Conservation (phyloP, 148 eudicot species). For the Limonium bicolor region DNA sequence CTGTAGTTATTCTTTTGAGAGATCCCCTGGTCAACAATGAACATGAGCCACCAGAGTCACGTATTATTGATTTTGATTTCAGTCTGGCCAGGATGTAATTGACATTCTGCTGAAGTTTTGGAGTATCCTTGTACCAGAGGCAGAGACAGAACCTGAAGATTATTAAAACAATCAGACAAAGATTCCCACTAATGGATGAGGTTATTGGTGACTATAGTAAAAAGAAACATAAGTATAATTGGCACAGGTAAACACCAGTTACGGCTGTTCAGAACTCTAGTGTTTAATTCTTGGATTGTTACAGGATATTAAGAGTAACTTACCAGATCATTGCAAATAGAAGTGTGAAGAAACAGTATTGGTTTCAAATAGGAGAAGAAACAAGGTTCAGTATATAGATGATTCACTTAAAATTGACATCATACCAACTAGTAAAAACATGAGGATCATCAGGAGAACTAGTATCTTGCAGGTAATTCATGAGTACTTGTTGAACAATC, state of each 20-base stretch:
- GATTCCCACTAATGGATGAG: too few species aligned
- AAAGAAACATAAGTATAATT: too few species aligned
- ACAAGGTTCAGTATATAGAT: neutral
- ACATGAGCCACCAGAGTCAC: slow-evolving; percentile 47
- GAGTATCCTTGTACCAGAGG: slow-evolving; percentile 92
- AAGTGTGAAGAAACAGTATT: neutral
- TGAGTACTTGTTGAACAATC: slow-evolving; percentile 82
- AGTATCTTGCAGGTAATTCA: slow-evolving; percentile 72
- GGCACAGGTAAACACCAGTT: too few species aligned
- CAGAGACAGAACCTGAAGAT: slow-evolving; percentile 83
- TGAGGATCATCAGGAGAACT: slow-evolving; percentile 67
- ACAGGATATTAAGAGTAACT: too few species aligned
- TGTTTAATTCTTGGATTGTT: too few species aligned
- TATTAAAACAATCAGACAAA: neutral
- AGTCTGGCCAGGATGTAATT: slow-evolving; percentile 52
- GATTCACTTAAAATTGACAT: slow-evolving; percentile 1
- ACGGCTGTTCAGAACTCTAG: too few species aligned
- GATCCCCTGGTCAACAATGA: slow-evolving; percentile 55
- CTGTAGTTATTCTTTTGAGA: slow-evolving; percentile 56
- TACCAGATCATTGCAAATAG: slow-evolving; percentile 1
- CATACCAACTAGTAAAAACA: slow-evolving; percentile 75
- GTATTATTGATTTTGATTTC: slow-evolving; percentile 57
- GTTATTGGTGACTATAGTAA: too few species aligned
- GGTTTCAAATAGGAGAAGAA: slow-evolving; percentile 2
- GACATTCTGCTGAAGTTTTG: slow-evolving; percentile 37